Evolutionary conservation across 345 rosid genomes (phyloP).

Genomic region (Rhodamnia argentea): DNA sequence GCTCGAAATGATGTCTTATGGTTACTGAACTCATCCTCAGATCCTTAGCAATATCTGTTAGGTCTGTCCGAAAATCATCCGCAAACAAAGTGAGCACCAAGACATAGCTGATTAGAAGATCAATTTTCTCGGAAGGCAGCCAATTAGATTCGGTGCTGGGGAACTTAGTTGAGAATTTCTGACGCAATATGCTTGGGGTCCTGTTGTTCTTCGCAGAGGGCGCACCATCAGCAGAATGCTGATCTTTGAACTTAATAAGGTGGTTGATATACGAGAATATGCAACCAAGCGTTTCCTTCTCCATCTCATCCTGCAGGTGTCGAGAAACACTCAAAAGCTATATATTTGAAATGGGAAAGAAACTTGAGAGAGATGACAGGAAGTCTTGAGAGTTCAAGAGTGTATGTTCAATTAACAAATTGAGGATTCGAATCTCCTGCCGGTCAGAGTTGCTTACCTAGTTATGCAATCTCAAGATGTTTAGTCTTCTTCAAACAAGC

Average conservation of each 20-base stretch:
- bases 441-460: no score
- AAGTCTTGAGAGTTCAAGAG: neutral
- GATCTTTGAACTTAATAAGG: slow-evolving; percentile 70
- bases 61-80: slow-evolving; percentile 52
- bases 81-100: slow-evolving; percentile 63
- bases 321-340: neutral
- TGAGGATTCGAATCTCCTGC: no score
- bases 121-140: slow-evolving; percentile 31
- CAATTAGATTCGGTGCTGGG: slow-evolving; percentile 21
- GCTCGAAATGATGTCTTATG: slow-evolving; percentile 41
- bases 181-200: slow-evolving; percentile 40
- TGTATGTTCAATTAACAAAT: neutral
- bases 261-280: slow-evolving; percentile 50
- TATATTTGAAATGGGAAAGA: neutral
- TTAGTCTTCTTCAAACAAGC: no score
- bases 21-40: slow-evolving; percentile 33
- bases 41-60: slow-evolving; percentile 61
- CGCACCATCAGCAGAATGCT: slow-evolving; percentile 32
- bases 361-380: no score
- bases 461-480: no score
- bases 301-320: slow-evolving; percentile 35
- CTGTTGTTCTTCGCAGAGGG: slow-evolving; percentile 47
- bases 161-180: slow-evolving; percentile 41
- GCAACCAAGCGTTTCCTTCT: slow-evolving; percentile 29
- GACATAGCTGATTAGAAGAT: slow-evolving; percentile 66